These are phyloP conservation scores for Grosmannia serpens DNA, from an alignment of 2,329 filamentous ascomycete species.

Conservation along the genomic window DNA sequence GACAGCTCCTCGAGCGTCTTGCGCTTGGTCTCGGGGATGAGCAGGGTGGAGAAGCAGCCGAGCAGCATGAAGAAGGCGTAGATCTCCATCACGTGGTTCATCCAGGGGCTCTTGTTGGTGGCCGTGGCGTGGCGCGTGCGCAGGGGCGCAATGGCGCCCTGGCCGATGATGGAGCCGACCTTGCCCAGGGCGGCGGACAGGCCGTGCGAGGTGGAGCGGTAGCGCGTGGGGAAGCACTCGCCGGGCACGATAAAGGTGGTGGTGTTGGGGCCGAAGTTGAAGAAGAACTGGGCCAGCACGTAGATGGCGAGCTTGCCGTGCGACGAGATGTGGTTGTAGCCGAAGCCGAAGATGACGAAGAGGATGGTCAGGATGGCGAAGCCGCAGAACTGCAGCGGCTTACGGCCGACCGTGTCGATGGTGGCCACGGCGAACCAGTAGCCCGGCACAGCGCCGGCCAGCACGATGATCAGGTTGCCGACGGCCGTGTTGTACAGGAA, in stretches of 20 bases:
- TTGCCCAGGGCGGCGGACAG: constrained; percentile 45
- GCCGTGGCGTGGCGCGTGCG: constrained; percentile 31
- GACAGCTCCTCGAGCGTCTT: constrained; percentile 58
- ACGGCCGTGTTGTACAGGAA: constrained; percentile 63
- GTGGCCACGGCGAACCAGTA: constrained; percentile 70
- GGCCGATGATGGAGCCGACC: constrained; percentile 44
- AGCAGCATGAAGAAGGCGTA: constrained; percentile 66
- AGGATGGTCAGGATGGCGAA: constrained; percentile 50
- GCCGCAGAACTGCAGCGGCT: constrained; percentile 60
- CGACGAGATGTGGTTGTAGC: constrained; percentile 39
- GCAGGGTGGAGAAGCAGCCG: constrained; percentile 54
- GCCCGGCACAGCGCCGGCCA: constrained; percentile 67
- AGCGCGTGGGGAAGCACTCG: constrained; percentile 45
- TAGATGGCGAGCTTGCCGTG: constrained; percentile 45
- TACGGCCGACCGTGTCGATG: constrained; percentile 62
- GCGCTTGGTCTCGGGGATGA: constrained; percentile 65
- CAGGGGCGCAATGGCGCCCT: constrained; percentile 45
- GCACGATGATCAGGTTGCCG: constrained; percentile 68
- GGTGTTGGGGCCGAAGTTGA: constrained; percentile 47
- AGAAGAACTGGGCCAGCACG: constrained; percentile 46
- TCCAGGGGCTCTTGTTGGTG: constrained; percentile 44
- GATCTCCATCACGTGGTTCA: constrained; percentile 68
- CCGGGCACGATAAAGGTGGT: constrained; percentile 47
- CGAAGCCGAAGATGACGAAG: constrained; percentile 52
- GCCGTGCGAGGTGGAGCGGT: constrained; percentile 45